Conservation (phyloP, 2,329 filamentous ascomycete genomes). For the Ophiostoma sp. region DNA sequence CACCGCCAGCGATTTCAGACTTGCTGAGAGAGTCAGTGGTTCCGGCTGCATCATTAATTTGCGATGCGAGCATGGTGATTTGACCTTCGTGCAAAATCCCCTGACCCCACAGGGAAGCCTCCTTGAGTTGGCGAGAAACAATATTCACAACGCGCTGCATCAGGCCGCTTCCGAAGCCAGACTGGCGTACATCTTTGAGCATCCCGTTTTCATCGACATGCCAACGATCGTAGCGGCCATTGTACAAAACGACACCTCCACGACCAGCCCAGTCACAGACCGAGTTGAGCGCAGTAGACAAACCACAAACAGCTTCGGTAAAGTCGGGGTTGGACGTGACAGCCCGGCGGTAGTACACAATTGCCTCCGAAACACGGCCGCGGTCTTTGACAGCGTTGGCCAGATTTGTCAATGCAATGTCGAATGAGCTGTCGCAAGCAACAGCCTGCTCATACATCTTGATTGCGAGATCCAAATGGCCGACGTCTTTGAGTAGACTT, state of each 20-base stretch:
- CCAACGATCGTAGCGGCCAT: conserved; percentile 77
- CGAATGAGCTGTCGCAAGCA: conserved; percentile 84
- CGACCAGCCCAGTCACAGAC: conserved; percentile 92
- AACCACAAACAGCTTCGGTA: conserved; percentile 90
- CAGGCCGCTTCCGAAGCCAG: conserved; percentile 65
- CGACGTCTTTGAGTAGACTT: conserved; percentile 91
- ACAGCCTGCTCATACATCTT: conserved; percentile 97
- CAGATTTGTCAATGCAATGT: conserved; percentile 92
- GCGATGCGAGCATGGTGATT: conserved; percentile 46
- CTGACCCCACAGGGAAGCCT: conserved; percentile 80
- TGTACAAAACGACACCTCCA: conserved; percentile 73
- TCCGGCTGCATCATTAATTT: conserved; percentile 38
- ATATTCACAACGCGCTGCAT: conserved; percentile 88
- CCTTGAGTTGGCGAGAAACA: conserved; percentile 77
- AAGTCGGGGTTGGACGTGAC: conserved; percentile 92
- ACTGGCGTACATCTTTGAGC: conserved; percentile 65
- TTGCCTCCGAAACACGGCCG: conserved; percentile 85
- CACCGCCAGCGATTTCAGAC: neutral
- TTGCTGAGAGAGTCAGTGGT: neutral
- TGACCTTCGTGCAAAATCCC: conserved; percentile 57
- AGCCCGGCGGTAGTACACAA: conserved; percentile 82
- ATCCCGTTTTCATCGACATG: conserved; percentile 83
- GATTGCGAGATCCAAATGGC: conserved; percentile 84
- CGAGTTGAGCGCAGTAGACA: conserved; percentile 91
- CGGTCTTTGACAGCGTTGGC: conserved; percentile 98